Conservation (phyloP, 148 eudicot genomes). For the Rhododendron griersonianum region DNA sequence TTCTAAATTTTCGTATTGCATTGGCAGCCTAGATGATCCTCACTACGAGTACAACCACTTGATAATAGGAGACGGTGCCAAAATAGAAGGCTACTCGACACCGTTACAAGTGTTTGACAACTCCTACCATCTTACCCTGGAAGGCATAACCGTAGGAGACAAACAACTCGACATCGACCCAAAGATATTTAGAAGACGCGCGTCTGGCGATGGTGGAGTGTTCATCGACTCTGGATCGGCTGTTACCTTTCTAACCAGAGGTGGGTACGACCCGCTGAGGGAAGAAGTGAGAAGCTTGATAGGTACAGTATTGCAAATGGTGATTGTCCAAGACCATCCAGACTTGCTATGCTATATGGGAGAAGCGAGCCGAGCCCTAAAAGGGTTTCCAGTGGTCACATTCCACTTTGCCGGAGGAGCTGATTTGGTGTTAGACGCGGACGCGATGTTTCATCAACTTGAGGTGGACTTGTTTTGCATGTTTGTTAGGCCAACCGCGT, state of each 20-base stretch:
- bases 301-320: background rate
- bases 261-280: constrained; percentile 10
- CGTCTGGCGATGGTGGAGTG: background rate
- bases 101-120: constrained; percentile 7
- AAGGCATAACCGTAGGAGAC: constrained; percentile 27
- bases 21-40: constrained; percentile 20
- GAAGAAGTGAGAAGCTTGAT: constrained; percentile 18
- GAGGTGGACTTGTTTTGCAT: constrained; percentile 8
- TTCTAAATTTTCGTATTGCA: constrained; percentile 29
- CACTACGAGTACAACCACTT: constrained; percentile 17
- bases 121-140: constrained; percentile 10
- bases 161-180: constrained; percentile 11
- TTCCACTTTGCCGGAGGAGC: constrained; percentile 23
- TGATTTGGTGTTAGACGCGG: constrained; percentile 15
- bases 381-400: constrained; percentile 26
- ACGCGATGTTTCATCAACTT: background rate
- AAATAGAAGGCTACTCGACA: constrained; percentile 26
- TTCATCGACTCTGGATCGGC: constrained; percentile 15
- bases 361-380: background rate
- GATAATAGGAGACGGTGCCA: constrained; percentile 23
- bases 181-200: background rate
- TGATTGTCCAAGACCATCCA: background rate
- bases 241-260: background rate
- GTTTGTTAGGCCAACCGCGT: background rate
- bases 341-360: constrained; percentile 21